Conservation (phyloP, 192 early-diverging fungal species). For the Backusella macrospora region DNA sequence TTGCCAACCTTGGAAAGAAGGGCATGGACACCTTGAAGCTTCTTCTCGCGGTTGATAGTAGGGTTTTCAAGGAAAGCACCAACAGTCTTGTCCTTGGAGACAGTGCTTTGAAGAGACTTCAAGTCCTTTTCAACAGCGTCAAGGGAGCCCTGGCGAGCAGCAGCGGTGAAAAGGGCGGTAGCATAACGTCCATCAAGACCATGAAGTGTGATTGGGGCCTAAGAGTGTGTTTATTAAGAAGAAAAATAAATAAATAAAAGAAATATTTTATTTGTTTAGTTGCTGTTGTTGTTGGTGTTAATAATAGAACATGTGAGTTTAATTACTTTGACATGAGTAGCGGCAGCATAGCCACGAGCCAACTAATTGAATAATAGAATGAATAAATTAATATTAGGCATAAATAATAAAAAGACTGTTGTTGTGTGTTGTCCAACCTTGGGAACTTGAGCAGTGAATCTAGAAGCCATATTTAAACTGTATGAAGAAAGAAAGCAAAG, state of each 20-base stretch:
- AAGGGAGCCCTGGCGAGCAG: slow-evolving; percentile 79
- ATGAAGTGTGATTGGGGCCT: slow-evolving; percentile 85
- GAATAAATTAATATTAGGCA: not conserved
- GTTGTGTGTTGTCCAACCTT: slow-evolving; percentile 21
- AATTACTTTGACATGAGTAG: slow-evolving; percentile 49
- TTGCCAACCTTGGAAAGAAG: slow-evolving; percentile 64
- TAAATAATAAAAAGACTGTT: not conserved
- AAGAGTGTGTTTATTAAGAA: slow-evolving; percentile 5
- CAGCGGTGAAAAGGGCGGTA: slow-evolving; percentile 94
- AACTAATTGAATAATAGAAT: slow-evolving; percentile 42
- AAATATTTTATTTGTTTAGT: not conserved
- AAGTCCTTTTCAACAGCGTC: slow-evolving; percentile 86
- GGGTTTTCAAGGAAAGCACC: slow-evolving; percentile 84
- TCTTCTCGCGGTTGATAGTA: slow-evolving; percentile 76
- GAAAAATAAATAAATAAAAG: not conserved
- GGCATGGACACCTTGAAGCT: slow-evolving; percentile 73
- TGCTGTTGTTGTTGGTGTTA: not conserved
- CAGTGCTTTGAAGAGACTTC: slow-evolving; percentile 59
- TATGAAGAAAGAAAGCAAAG: slow-evolving; percentile 21
- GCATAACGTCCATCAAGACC: slow-evolving; percentile 98
- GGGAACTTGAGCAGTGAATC: slow-evolving; percentile 32
- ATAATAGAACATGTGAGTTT: no score
- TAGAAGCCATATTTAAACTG: slow-evolving; percentile 34
- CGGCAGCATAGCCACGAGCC: slow-evolving; percentile 61
- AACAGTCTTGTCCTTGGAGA: slow-evolving; percentile 75